phyloP scores from a whole-genome alignment of 2,329 filamentous ascomycete genomes.

The Paradendryphiella salina region DNA sequence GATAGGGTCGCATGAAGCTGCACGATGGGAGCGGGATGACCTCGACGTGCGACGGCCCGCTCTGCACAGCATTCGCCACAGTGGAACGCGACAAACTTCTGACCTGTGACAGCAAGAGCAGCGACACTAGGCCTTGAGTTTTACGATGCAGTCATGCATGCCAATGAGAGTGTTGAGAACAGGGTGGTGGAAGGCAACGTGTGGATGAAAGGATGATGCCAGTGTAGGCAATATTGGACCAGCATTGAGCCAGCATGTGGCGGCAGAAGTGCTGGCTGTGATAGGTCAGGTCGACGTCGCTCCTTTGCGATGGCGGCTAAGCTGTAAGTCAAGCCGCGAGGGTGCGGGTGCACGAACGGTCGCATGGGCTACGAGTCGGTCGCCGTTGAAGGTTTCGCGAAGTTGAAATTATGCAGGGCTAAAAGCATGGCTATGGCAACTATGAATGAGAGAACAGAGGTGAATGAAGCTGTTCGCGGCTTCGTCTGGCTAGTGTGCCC shows the following conservation, averaged over 20 bases:
- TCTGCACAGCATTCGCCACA: constrained; percentile 32
- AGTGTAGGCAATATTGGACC: background rate
- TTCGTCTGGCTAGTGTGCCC: constrained; percentile 6
- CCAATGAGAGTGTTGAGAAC: constrained; percentile 6
- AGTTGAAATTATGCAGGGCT: constrained; percentile 15
- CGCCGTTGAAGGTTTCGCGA: constrained; percentile 12
- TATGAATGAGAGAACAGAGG: background rate
- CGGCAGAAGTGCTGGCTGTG: constrained; percentile 30
- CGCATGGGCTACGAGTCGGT: constrained; percentile 18
- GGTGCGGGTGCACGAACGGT: constrained; percentile 32
- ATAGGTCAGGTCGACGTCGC: constrained; percentile 31
- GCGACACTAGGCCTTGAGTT: background rate
- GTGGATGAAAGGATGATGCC: constrained; percentile 23
- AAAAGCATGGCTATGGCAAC: constrained; percentile 1
- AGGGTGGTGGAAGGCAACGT: constrained; percentile 19
- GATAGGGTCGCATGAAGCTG: constrained; percentile 16
- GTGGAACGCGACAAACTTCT: constrained; percentile 27
- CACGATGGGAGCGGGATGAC: constrained; percentile 32
- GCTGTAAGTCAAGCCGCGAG: constrained; percentile 20
- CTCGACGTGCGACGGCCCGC: constrained; percentile 39
- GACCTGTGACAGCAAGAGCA: constrained; percentile 35
- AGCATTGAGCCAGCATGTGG: constrained; percentile 26
- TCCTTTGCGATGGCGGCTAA: constrained; percentile 32
- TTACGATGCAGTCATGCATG: background rate
- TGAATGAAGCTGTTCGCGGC: background rate